Conservation (phyloP, 768 basidiomycete genomes). For the Calocybe cyanea region DNA sequence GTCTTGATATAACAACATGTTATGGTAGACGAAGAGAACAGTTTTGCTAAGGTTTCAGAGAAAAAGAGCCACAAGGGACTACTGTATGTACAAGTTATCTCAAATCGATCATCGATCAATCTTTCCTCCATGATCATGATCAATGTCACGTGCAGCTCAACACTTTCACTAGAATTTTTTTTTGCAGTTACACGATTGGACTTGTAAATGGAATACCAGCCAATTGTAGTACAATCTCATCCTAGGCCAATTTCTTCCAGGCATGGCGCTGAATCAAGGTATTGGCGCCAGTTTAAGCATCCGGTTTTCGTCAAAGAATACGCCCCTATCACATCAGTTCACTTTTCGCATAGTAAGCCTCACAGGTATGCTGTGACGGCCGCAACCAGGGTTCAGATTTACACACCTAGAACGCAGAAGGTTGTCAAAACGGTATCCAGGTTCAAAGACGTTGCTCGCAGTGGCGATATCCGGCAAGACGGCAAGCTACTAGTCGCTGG, state of each 20-base stretch:
- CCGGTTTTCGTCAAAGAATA: conserved; percentile 97
- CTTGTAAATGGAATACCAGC: conserved; percentile 78
- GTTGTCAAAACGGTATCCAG: conserved; percentile 94
- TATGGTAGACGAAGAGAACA: conserved; percentile 11
- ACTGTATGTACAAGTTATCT: no score
- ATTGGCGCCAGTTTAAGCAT: conserved; percentile 85
- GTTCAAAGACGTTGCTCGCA: conserved; percentile 94
- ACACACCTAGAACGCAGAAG: conserved; percentile 94
- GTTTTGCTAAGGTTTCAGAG: conserved; percentile 17
- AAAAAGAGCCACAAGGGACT: no score
- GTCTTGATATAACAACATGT: conserved; percentile 75
- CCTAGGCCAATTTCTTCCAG: conserved; percentile 49
- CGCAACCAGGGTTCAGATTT: conserved; percentile 90
- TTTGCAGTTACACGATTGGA: no score
- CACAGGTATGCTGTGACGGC: conserved; percentile 96
- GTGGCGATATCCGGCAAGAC: conserved; percentile 84
- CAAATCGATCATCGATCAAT: conserved; percentile 30
- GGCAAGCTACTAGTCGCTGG: conserved; percentile 95
- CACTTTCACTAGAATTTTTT: no score
- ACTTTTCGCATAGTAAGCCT: conserved; percentile 84
- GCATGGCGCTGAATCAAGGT: conserved; percentile 70
- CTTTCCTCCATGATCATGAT: conserved; percentile 31
- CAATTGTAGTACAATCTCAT: conserved; percentile 64
- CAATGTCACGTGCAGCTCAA: conserved; percentile 20
- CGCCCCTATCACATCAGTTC: conserved; percentile 90